Conservation (phyloP, 2,329 filamentous ascomycete species). For the Ceratocystis ficicola region DNA sequence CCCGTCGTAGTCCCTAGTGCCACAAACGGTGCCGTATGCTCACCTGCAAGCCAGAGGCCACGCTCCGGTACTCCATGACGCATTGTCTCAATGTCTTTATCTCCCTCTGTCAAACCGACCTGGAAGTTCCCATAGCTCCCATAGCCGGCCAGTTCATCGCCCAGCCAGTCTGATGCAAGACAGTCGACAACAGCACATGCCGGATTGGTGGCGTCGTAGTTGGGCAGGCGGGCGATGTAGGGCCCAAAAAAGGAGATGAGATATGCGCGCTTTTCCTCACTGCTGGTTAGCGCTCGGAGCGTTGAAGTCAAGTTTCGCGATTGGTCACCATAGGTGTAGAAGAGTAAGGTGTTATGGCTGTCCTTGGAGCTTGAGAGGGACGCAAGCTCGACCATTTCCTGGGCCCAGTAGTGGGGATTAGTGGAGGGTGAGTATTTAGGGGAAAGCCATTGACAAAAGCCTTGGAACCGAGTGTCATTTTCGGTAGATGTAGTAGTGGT, state of each 20-base stretch:
- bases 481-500: constrained; percentile 9
- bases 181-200: constrained; percentile 51
- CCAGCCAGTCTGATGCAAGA: constrained; percentile 64
- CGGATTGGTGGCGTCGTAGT: constrained; percentile 43
- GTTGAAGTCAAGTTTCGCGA: constrained; percentile 42
- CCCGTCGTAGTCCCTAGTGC: constrained; percentile 80
- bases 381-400: constrained; percentile 66
- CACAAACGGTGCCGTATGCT: constrained; percentile 83
- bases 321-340: constrained; percentile 62
- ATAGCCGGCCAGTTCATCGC: constrained; percentile 65
- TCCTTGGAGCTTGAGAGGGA: constrained; percentile 41
- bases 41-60: constrained; percentile 75
- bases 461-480: constrained; percentile 38
- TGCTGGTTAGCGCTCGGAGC: constrained; percentile 34
- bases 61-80: constrained; percentile 50
- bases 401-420: constrained; percentile 56
- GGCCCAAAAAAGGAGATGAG: constrained; percentile 60
- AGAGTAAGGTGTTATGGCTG: constrained; percentile 70
- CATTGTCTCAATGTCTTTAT: constrained; percentile 57
- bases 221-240: constrained; percentile 63
- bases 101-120: constrained; percentile 55
- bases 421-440: constrained; percentile 53
- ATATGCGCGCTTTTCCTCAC: constrained; percentile 32
- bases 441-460: constrained; percentile 64
- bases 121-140: constrained; percentile 83